Evolutionary conservation across 371 early-diverging fungal genomes (phyloP).

Genomic region (Zychaea mexicana): DNA sequence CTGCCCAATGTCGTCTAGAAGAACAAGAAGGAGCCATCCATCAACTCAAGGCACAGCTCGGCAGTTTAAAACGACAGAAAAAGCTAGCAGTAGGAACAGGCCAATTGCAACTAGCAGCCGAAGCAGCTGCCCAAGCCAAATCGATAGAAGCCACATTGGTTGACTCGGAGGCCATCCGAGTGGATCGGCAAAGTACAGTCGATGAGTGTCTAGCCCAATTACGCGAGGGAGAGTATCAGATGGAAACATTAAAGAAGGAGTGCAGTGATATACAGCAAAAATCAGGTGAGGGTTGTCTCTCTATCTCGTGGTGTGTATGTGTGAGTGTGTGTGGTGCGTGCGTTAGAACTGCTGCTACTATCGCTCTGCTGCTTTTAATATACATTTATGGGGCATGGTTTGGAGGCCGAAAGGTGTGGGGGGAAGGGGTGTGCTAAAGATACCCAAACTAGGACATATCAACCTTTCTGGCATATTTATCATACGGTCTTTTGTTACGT

Average conservation of each 20-base stretch:
- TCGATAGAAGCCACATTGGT: not conserved
- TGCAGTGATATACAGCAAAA: not conserved
- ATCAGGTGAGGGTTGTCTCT: not conserved
- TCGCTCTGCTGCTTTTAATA: too few species aligned
- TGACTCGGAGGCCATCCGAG: not conserved
- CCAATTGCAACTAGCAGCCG: slow-evolving; percentile 16
- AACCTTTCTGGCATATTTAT: too few species aligned
- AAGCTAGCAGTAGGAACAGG: slow-evolving; percentile 15
- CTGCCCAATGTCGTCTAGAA: slow-evolving; percentile 11
- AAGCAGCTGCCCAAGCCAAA: slow-evolving; percentile 6
- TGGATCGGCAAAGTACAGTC: not conserved
- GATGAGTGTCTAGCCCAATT: not conserved
- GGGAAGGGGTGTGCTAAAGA: not conserved
- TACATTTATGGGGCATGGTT: too few species aligned
- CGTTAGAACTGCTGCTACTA: too few species aligned
- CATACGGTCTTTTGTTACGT: not conserved
- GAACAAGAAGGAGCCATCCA: slow-evolving; percentile 7
- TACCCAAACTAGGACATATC: not conserved
- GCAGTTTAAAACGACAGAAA: slow-evolving; percentile 14
- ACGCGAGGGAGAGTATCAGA: not conserved
- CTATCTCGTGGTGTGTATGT: too few species aligned
- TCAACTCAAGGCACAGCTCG: slow-evolving; percentile 5
- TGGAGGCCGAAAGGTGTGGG: not conserved
- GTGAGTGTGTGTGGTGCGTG: too few species aligned
- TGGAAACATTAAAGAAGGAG: slow-evolving; percentile 1